phyloP scores from a whole-genome alignment of 805 yeast species.

The Candida sphagnicola region DNA sequence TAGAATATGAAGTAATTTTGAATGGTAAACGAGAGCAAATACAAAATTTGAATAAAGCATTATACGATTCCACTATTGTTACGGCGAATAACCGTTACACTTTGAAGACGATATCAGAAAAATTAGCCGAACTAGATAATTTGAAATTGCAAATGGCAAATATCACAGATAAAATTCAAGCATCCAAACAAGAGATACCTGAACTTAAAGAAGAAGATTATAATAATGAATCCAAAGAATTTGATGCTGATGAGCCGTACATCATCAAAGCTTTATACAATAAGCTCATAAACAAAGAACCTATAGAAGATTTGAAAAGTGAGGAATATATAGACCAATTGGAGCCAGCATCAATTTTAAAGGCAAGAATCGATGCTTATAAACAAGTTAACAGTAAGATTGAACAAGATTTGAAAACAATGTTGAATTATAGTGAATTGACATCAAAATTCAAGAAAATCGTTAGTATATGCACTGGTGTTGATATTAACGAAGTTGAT shows the following conservation, averaged over 20 bases:
- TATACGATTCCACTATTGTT: conserved; percentile 37
- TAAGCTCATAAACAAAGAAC: conserved; percentile 34
- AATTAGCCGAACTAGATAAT: conserved; percentile 41
- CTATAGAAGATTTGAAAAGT: conserved; percentile 19
- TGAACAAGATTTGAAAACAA: conserved; percentile 45
- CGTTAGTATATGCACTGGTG: conserved; percentile 86
- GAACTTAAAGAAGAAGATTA: conserved; percentile 48
- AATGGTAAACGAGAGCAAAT: conserved; percentile 34
- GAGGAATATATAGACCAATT: conserved; percentile 27
- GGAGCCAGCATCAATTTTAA: conserved; percentile 48
- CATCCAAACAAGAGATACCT: conserved; percentile 29
- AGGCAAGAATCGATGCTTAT: conserved; percentile 82
- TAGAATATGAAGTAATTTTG: conserved; percentile 35
- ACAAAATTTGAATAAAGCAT: conserved; percentile 27
- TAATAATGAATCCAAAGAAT: conserved; percentile 57
- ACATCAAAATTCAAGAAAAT: conserved; percentile 77
- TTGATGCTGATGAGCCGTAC: conserved; percentile 92
- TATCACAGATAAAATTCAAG: conserved; percentile 32
- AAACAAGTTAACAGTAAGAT: conserved; percentile 61
- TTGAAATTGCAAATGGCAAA: conserved; percentile 46
- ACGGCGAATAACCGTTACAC: conserved; percentile 40
- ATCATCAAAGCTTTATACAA: conserved; percentile 59
- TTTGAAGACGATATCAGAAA: conserved; percentile 33
- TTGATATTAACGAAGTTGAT: conserved; percentile 76
- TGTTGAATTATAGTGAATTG: conserved; percentile 42